Evolutionary conservation across 2,329 filamentous ascomycete genomes (phyloP), one percentile per base, ranked within the genome.

Genomic region (Cladosporium sphaerospermum): DNA sequence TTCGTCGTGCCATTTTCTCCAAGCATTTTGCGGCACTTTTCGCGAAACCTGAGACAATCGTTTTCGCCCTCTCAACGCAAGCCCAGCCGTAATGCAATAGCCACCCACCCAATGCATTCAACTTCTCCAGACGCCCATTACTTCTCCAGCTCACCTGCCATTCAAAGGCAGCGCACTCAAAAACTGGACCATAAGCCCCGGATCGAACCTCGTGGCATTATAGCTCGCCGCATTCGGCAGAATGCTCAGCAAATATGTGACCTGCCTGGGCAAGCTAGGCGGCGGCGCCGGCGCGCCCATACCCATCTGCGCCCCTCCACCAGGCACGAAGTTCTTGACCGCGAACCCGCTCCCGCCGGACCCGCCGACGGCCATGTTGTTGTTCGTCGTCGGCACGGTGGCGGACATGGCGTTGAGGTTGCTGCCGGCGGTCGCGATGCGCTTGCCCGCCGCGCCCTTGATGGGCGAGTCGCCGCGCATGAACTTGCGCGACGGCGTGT

Each of bases 401-500:
- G 69, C 64, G 19, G 55, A 60, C 49, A 59, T 62, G 44, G 63
- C 55, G 36, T 31, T 34, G 39, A 18, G 18, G 58, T 47, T 51
- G 34, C 58, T 57, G 32, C 52, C 54, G 13, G 54, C 44, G 9
- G 48, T 45, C 14, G 52, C 50, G 18, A 95, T 77, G 34, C 91
- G 85, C 53, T 91, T 85, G 23, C 89, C 89, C 36, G 92, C 89
- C 1, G 89, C 88, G 11, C 89, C 89, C 68, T 97, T 99, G 36
- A 97, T 78, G 0, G 95, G 93, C 4, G 92, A 97, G 53, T 88
- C 90, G n/a, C 86, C 91, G 42, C 95, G 84, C 45, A 85, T 81
- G 48, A 96, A 79, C 69, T 97, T 96, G 61, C 91, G 88, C 1
- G 90, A 89, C 16, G 88, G 85, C 59, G 83, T 83, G 36, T 78